Percentiles rank a stretch among this genome's conserved stretches.
Evolutionary conservation across 1,284 basidiomycete species (phyloP).

Genomic region (Coniferiporia sulphurascens): DNA sequence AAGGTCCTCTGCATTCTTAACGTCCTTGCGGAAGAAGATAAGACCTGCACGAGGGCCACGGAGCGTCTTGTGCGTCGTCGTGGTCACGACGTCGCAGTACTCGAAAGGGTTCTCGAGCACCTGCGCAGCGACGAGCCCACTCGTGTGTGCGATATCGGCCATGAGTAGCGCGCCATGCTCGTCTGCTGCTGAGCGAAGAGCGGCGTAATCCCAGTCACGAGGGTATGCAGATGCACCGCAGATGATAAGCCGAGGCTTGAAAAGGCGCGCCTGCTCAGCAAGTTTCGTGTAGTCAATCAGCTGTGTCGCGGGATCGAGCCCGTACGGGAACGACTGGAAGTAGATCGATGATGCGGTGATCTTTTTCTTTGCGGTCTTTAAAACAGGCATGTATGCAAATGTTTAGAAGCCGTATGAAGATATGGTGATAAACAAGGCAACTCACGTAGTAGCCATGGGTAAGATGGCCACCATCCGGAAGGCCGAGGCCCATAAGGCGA

Average conservation of each 20-base stretch:
- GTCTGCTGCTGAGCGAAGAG: conserved; percentile 80
- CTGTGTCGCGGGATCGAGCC: conserved; percentile 80
- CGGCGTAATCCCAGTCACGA: conserved; percentile 93
- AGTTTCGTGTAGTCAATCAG: conserved; percentile 89
- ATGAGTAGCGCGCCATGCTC: conserved; percentile 89
- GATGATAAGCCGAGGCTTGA: conserved; percentile 95
- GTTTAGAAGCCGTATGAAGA: neutral
- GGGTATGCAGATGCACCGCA: conserved; percentile 99
- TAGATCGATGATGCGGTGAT: conserved; percentile 99
- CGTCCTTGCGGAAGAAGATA: conserved; percentile 98
- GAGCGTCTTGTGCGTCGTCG: conserved; percentile 99
- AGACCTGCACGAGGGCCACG: conserved; percentile 97
- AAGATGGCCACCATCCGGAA: conserved; percentile 97
- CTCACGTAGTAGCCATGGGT: conserved; percentile 95
- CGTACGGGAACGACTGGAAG: conserved; percentile 99
- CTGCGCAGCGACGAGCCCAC: conserved; percentile 91
- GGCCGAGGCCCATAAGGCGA: conserved; percentile 98
- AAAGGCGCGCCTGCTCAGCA: conserved; percentile 86
- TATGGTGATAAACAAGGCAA: conserved; percentile 19
- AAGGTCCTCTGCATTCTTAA: conserved; percentile 72
- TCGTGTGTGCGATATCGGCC: conserved; percentile 98
- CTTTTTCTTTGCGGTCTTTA: conserved; percentile 96
- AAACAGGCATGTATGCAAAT: conserved; percentile 33
- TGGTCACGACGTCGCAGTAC: conserved; percentile 96
- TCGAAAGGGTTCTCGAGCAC: conserved; percentile 94